These are phyloP conservation scores for Brettanomyces sp. DNA, from an alignment of 805 yeast genomes.

Conservation along the genomic window DNA sequence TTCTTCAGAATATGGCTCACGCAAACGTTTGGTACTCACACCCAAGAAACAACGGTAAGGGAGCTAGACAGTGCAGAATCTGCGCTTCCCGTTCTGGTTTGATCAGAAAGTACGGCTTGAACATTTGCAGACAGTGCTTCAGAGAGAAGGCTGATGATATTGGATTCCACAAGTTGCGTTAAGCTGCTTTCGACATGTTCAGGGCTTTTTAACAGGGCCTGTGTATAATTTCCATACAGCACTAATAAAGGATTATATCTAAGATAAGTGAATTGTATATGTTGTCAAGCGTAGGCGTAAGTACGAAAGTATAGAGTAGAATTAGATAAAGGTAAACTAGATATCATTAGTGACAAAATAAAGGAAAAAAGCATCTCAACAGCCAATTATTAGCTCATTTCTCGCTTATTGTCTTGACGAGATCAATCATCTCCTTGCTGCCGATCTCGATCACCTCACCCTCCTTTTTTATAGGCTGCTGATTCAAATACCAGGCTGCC, in stretches of 20 bases:
- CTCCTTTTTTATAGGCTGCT: conserved; percentile 13
- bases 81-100: conserved; percentile 98
- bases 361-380: neutral
- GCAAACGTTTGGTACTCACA: conserved; percentile 99
- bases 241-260: conserved; percentile 2
- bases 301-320: too few species aligned
- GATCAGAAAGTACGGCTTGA: conserved; percentile 99
- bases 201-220: neutral
- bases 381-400: neutral
- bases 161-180: conserved; percentile 99
- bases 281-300: too few species aligned
- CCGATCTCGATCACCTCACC: conserved; percentile 17
- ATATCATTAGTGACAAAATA: neutral
- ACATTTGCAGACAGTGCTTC: conserved; percentile 99
- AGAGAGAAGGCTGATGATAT: conserved; percentile 99
- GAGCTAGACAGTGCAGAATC: conserved; percentile 99
- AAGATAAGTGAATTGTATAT: neutral
- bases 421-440: conserved; percentile 14
- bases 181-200: conserved; percentile 26
- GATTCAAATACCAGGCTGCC: conserved; percentile 27
- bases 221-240: conserved; percentile 5
- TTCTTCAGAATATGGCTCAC: conserved; percentile 85
- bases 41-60: conserved; percentile 99
- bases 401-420: conserved; percentile 6
- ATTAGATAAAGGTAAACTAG: too few species aligned